These are phyloP conservation scores for Nigrospora osmanthi DNA, from an alignment of 2,329 filamentous ascomycete species.

Conservation along the genomic window DNA sequence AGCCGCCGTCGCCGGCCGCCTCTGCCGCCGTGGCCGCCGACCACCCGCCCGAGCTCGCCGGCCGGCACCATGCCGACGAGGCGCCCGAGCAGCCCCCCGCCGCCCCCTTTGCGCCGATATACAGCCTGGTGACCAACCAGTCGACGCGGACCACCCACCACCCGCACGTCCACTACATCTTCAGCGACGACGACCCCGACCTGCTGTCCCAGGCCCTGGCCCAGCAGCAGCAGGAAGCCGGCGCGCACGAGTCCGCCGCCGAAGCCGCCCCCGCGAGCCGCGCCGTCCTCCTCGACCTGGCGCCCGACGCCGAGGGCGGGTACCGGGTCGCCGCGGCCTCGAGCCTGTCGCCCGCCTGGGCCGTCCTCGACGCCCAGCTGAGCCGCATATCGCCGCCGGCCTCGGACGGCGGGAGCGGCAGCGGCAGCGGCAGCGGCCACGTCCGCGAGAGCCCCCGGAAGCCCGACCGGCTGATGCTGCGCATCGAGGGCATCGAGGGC, in stretches of 20 bases:
- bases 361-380: constrained; percentile 40
- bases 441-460: constrained; percentile 16
- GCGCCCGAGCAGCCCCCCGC: constrained; percentile 17
- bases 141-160: constrained; percentile 70
- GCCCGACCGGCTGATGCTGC: constrained; percentile 47
- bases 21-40: constrained; percentile 1
- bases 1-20: neutral
- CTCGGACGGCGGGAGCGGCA: constrained; percentile 21
- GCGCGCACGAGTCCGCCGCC: constrained; percentile 20
- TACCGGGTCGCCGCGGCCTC: constrained; percentile 59
- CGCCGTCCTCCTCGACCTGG: constrained; percentile 49
- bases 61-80: constrained; percentile 8
- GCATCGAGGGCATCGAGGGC: constrained; percentile 47
- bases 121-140: constrained; percentile 73
- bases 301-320: constrained; percentile 27
- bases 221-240: constrained; percentile 24
- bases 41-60: constrained; percentile 1
- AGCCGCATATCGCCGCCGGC: constrained; percentile 29
- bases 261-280: constrained; percentile 26
- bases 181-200: constrained; percentile 83
- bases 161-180: constrained; percentile 85
- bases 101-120: constrained; percentile 67
- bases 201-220: constrained; percentile 60
- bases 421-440: constrained; percentile 11
- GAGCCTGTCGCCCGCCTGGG: constrained; percentile 69